Percentiles rank a stretch among this genome's conserved stretches.
Evolutionary conservation across 78 protist species (phyloP).

Genomic region (Guillardia theta): DNA sequence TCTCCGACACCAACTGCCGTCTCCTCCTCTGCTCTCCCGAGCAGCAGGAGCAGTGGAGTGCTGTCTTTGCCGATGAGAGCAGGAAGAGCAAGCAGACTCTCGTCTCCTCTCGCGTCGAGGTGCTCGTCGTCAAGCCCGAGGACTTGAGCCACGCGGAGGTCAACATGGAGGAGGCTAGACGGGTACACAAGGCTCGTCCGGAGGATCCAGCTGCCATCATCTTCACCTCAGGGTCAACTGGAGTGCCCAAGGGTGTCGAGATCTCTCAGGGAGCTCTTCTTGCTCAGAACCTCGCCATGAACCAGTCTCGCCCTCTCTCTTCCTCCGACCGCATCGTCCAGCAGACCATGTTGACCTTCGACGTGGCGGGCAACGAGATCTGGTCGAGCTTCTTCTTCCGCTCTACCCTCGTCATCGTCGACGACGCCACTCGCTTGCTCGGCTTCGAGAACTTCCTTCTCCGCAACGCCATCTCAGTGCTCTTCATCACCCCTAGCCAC

Average conservation of each 20-base stretch:
- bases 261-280: neutral
- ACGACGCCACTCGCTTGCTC: neutral
- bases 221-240: neutral
- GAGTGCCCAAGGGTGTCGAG: constrained; percentile 22
- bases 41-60: neutral
- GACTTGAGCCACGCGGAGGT: too few relatives aligned
- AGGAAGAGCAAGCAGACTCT: too few relatives aligned
- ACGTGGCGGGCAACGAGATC: neutral
- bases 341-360: neutral
- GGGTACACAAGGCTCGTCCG: neutral
- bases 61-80: neutral
- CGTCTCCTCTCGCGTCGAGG: too few relatives aligned
- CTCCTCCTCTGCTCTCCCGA: neutral
- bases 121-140: too few relatives aligned
- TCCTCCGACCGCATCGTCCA: neutral
- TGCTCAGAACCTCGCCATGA: neutral
- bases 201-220: neutral
- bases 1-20: neutral
- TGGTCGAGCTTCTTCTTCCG: neutral
- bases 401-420: neutral
- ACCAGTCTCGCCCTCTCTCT: neutral
- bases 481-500: neutral
- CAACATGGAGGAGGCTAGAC: too few relatives aligned
- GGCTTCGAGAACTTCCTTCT: neutral
- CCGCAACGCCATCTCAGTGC: neutral